Evolutionary conservation across 2,329 filamentous ascomycete genomes (phyloP).

Genomic region (Fusarium chuoi): DNA sequence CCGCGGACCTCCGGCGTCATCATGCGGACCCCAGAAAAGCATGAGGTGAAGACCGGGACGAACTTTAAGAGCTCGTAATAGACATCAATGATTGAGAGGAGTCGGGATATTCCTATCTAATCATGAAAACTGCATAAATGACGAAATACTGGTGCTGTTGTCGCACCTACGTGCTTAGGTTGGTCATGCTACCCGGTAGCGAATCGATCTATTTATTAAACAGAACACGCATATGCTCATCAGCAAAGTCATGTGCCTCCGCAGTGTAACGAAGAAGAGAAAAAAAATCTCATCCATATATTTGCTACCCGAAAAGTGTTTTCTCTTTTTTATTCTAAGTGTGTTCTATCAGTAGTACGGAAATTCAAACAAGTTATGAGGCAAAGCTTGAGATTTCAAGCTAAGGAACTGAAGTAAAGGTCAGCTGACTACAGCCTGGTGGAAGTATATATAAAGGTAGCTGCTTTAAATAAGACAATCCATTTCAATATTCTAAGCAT

Average conservation of each 20-base stretch:
- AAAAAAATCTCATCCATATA: accelerated
- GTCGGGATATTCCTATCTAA: accelerated
- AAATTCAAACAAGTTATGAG: too few species aligned
- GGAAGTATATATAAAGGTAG: accelerated
- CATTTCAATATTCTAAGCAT: accelerated
- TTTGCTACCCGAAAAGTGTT: not conserved
- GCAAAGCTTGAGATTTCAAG: too few species aligned
- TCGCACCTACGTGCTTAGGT: too few species aligned
- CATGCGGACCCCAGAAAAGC: accelerated
- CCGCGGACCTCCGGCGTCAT: not conserved
- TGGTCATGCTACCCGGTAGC: not conserved
- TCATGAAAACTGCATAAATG: accelerated
- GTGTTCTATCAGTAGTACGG: too few species aligned
- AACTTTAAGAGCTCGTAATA: accelerated
- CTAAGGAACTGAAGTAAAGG: too few species aligned
- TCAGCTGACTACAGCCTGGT: accelerated
- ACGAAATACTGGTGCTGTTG: not conserved
- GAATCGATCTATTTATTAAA: accelerated
- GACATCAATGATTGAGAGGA: accelerated
- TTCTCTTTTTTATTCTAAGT: too few species aligned
- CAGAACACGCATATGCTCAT: accelerated
- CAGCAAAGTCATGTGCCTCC: accelerated
- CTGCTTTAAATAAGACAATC: accelerated
- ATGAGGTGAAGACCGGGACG: accelerated
- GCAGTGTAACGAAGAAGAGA: accelerated